Evolutionary conservation across 148 eudicot species (phyloP).

Genomic region (Rheum nobile): DNA sequence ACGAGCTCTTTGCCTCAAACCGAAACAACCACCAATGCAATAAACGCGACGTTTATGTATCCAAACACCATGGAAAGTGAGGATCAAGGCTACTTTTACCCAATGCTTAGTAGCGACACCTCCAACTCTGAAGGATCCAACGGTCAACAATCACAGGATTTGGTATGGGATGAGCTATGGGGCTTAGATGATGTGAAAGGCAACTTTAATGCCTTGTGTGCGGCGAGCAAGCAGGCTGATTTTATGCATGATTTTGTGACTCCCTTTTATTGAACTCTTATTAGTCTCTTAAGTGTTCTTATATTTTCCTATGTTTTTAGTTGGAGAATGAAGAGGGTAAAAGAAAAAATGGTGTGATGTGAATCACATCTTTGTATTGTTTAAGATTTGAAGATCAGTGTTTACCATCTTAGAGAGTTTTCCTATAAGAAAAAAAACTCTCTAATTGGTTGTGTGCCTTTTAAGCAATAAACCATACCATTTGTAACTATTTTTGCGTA

Average conservation of each 20-base stretch:
- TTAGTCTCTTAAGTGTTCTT: not conserved
- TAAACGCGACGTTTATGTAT: not conserved
- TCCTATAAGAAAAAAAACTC: not conserved
- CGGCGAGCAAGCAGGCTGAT: not conserved
- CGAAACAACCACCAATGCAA: not conserved
- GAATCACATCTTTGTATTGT: not conserved
- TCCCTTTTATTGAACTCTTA: not conserved
- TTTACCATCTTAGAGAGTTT: not conserved
- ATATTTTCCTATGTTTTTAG: not conserved
- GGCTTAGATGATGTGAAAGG: conserved; percentile 1
- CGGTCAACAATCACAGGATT: not conserved
- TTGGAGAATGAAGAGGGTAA: not conserved
- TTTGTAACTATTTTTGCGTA: not conserved
- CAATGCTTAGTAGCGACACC: not conserved
- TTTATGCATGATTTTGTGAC: conserved; percentile 2
- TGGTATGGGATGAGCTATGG: conserved; percentile 5
- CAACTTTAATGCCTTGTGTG: not conserved
- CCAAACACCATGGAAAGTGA: not conserved
- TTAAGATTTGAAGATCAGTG: not conserved
- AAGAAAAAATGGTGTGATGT: not conserved
- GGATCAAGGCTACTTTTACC: conserved; percentile 1
- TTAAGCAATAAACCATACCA: not conserved
- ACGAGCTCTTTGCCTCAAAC: not conserved
- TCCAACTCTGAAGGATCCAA: not conserved
- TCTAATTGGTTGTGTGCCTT: not conserved